phyloP scores from a whole-genome alignment of 495 filamentous ascomycete genomes.

The Aspergillus baeticus region DNA sequence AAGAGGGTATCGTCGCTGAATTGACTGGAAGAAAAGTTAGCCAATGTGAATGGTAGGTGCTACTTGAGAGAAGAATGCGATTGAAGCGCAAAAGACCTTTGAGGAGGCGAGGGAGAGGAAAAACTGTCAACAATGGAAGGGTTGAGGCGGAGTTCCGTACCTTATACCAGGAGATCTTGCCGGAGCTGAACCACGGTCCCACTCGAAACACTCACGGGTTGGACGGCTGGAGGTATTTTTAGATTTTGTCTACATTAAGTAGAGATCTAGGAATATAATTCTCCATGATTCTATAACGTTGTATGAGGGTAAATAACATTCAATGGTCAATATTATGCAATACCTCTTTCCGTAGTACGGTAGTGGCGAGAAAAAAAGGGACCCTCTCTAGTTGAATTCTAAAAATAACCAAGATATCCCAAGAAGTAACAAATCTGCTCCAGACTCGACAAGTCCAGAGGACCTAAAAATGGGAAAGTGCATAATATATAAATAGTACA shows the following conservation, averaged over 20 bases:
- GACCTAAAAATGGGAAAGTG: slow-evolving; percentile 6
- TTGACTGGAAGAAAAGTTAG: background rate
- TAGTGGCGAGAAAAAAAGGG: background rate
- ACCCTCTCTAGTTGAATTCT: background rate
- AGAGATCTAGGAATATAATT: background rate
- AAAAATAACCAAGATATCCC: slow-evolving; percentile 19
- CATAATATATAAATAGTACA: background rate
- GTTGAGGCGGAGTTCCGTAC: slow-evolving; percentile 1
- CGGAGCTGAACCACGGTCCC: slow-evolving; percentile 10
- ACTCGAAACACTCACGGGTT: background rate
- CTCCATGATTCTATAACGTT: too few relatives aligned
- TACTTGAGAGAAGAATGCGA: background rate
- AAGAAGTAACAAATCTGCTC: background rate
- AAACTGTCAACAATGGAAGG: background rate
- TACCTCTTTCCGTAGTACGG: background rate
- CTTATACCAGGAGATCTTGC: background rate
- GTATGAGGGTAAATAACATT: background rate
- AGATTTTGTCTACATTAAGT: slow-evolving; percentile 1
- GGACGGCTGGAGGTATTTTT: slow-evolving; percentile 8
- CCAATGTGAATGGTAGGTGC: background rate
- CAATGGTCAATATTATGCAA: background rate
- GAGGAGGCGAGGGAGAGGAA: background rate
- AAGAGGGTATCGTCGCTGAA: background rate
- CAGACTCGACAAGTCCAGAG: background rate
- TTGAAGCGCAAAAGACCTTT: background rate